A percentile compares a stretch with the other conserved stretches of the same genome.
Conservation (phyloP, 2,329 filamentous ascomycete genomes). For the Mariannaea elegans region DNA sequence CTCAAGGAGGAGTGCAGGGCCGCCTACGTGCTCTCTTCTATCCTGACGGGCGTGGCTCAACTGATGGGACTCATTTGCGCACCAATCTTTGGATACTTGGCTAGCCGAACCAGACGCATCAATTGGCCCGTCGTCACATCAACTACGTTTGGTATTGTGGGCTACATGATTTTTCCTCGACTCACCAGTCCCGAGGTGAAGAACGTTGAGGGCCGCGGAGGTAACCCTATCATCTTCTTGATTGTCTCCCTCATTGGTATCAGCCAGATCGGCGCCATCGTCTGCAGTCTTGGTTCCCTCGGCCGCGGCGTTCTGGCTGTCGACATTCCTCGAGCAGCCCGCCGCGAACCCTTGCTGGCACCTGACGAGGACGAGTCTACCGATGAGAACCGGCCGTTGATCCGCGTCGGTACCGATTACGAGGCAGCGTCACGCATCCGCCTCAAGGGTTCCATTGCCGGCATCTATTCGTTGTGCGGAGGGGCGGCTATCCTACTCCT, state of each 20-base stretch:
- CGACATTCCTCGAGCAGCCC: slow-evolving; percentile 47
- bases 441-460: slow-evolving; percentile 93
- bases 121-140: slow-evolving; percentile 80
- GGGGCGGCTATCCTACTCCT: slow-evolving; percentile 89
- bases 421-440: slow-evolving; percentile 58
- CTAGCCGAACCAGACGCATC: slow-evolving; percentile 70
- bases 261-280: slow-evolving; percentile 95
- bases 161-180: slow-evolving; percentile 80
- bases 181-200: slow-evolving; percentile 79
- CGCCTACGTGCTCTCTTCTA: slow-evolving; percentile 88
- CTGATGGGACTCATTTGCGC: slow-evolving; percentile 85
- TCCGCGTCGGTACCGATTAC: slow-evolving; percentile 44
- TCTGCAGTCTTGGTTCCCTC: slow-evolving; percentile 90
- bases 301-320: slow-evolving; percentile 78
- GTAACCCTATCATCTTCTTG: slow-evolving; percentile 74
- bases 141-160: slow-evolving; percentile 76
- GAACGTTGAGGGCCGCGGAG: slow-evolving; percentile 70
- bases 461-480: slow-evolving; percentile 90
- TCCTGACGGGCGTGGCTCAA: slow-evolving; percentile 89
- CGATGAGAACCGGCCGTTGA: slow-evolving; percentile 51
- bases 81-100: slow-evolving; percentile 86
- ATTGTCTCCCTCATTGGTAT: slow-evolving; percentile 85
- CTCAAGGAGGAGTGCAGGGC: slow-evolving; percentile 86
- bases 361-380: slow-evolving; percentile 51
- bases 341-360: slow-evolving; percentile 39